Percentiles rank a stretch among this genome's conserved stretches.
Evolutionary conservation across 495 filamentous ascomycete species (phyloP).

Genomic region (Trichoderma virens): DNA sequence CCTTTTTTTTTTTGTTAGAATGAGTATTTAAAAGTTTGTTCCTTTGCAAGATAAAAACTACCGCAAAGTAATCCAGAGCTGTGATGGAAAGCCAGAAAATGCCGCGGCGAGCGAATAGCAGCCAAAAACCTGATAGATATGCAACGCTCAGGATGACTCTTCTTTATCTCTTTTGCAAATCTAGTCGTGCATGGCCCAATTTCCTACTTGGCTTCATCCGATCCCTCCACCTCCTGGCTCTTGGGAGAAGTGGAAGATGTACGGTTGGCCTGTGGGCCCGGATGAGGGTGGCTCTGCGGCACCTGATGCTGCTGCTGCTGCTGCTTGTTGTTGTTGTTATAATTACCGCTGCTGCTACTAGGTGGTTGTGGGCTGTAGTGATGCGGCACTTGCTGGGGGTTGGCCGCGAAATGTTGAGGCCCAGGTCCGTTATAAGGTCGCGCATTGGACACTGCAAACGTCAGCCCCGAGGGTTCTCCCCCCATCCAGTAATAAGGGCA

Average conservation of each 20-base stretch:
- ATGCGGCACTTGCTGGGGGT: slow-evolving; percentile 53
- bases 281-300: slow-evolving; percentile 15
- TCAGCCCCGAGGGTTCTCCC: slow-evolving; percentile 15
- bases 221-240: slow-evolving; percentile 24
- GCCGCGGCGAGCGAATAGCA: slow-evolving; percentile 2
- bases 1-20: not conserved
- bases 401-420: slow-evolving; percentile 52
- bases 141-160: slow-evolving; percentile 4
- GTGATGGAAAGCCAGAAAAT: not conserved
- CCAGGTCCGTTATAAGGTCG: slow-evolving; percentile 53
- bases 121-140: not conserved
- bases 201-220: slow-evolving; percentile 29
- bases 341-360: slow-evolving; percentile 43
- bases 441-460: slow-evolving; percentile 46
- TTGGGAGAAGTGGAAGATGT: slow-evolving; percentile 20
- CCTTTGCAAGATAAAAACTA: not conserved
- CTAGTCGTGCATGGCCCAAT: not conserved
- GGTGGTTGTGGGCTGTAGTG: slow-evolving; percentile 56
- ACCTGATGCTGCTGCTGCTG: slow-evolving; percentile 12
- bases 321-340: slow-evolving; percentile 41
- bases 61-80: slow-evolving; percentile 6
- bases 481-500: not conserved
- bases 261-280: not conserved
- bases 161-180: slow-evolving; percentile 7
- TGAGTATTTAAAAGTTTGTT: not conserved